These are phyloP conservation scores for Geranomyces michiganensis DNA, from an alignment of 192 early-diverging fungal species.

Conservation along the genomic window DNA sequence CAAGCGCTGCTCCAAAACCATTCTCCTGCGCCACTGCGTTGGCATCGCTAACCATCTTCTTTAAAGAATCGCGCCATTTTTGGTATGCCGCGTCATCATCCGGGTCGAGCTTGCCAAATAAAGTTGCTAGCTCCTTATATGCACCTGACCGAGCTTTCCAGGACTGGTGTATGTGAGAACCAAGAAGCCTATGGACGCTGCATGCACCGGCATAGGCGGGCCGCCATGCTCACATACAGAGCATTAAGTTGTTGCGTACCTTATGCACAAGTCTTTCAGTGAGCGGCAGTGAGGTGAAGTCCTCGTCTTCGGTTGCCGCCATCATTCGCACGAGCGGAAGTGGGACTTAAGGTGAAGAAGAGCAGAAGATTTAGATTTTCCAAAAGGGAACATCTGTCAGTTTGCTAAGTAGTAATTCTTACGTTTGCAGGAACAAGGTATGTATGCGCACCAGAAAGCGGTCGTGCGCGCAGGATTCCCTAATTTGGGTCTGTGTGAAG, in stretches of 20 bases:
- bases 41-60: conserved; percentile 81
- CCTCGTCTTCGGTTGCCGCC: conserved; percentile 57
- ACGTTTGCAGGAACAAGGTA: too few relatives aligned
- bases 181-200: too few relatives aligned
- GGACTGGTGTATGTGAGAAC: conserved; percentile 58
- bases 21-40: conserved; percentile 92
- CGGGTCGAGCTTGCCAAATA: conserved; percentile 70
- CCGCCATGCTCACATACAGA: too few relatives aligned
- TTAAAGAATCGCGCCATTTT: conserved; percentile 70
- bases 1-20: conserved; percentile 73
- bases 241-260: conserved; percentile 57
- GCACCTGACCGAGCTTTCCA: conserved; percentile 93
- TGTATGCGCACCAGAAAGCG: too few relatives aligned
- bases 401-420: too few relatives aligned
- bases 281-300: conserved; percentile 76
- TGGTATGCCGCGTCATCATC: conserved; percentile 66
- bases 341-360: too few relatives aligned
- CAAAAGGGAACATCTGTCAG: too few relatives aligned
- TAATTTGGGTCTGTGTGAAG: too few relatives aligned
- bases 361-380: too few relatives aligned
- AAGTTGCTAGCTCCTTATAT: conserved; percentile 76
- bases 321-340: too few relatives aligned
- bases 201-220: too few relatives aligned
- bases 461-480: too few relatives aligned
- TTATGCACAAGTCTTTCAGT: conserved; percentile 81